These are phyloP conservation scores for Hymenoscyphus salicellus DNA, from an alignment of 2,329 filamentous ascomycete genomes.

Conservation along the genomic window DNA sequence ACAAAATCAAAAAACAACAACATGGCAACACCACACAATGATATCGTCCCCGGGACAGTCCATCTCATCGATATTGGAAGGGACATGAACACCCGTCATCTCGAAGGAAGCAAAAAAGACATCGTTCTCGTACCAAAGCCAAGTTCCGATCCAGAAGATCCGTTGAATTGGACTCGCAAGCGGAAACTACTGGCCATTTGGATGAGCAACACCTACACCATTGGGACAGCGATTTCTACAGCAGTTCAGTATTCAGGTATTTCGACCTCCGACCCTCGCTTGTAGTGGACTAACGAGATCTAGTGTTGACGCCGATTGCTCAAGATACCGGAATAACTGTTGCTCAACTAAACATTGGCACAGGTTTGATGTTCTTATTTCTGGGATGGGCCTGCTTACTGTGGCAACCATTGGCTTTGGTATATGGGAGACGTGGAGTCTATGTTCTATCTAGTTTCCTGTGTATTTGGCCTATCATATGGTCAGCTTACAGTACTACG, in stretches of 20 bases:
- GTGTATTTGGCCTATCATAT: slow-evolving; percentile 37
- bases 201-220: slow-evolving; percentile 8
- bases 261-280: too few relatives aligned
- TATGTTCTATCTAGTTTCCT: slow-evolving; percentile 21
- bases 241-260: slow-evolving; percentile 12
- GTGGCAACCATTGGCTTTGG: slow-evolving; percentile 49
- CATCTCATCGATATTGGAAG: slow-evolving; percentile 27
- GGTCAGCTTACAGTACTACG: slow-evolving; percentile 27
- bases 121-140: slow-evolving; percentile 32
- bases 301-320: slow-evolving; percentile 45
- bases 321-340: slow-evolving; percentile 44
- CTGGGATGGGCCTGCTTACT: slow-evolving; percentile 49
- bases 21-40: not conserved
- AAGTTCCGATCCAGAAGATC: slow-evolving; percentile 37
- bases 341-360: slow-evolving; percentile 40
- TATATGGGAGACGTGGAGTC: slow-evolving; percentile 38
- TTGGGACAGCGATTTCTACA: slow-evolving; percentile 19
- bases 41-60: slow-evolving; percentile 26
- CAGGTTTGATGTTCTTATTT: slow-evolving; percentile 48
- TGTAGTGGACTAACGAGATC: slow-evolving; percentile 18
- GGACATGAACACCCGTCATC: slow-evolving; percentile 14
- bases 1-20: not conserved
- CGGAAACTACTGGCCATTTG: slow-evolving; percentile 30
- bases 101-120: slow-evolving; percentile 20
- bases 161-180: slow-evolving; percentile 35